Conservation (phyloP, 306 rosid species). For the Cicer judaicum region DNA sequence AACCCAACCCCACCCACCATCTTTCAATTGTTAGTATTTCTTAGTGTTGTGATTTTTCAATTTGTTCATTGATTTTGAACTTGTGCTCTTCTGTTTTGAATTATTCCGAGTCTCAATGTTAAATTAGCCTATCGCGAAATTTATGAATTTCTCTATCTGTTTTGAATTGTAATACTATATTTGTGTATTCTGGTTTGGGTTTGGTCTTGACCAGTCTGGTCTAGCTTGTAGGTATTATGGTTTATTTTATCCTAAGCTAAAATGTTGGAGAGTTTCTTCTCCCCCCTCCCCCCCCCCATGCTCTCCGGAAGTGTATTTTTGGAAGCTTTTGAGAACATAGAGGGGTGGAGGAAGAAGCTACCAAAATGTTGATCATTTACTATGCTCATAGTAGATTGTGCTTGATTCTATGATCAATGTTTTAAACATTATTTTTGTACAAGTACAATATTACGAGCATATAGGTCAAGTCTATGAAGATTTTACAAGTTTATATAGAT, state of each 20-base stretch:
- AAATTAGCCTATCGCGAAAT: neutral
- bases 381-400: conserved; percentile 1
- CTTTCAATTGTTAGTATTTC: neutral
- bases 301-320: no score
- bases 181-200: conserved; percentile 1
- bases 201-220: neutral
- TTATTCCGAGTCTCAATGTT: neutral
- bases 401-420: neutral
- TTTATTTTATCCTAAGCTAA: neutral
- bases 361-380: neutral
- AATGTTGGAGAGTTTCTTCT: neutral
- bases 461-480: neutral
- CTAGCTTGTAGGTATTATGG: neutral
- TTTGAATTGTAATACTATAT: neutral
- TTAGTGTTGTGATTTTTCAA: neutral
- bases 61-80: conserved; percentile 1
- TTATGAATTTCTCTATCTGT: neutral
- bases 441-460: neutral
- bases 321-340: no score
- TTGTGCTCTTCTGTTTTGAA: neutral
- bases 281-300: no score
- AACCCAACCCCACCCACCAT: neutral
- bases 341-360: no score
- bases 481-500: neutral
- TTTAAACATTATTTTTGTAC: neutral